These are phyloP conservation scores for Earliella scabrosa DNA, from an alignment of 1,284 basidiomycete species.

Conservation along the genomic window DNA sequence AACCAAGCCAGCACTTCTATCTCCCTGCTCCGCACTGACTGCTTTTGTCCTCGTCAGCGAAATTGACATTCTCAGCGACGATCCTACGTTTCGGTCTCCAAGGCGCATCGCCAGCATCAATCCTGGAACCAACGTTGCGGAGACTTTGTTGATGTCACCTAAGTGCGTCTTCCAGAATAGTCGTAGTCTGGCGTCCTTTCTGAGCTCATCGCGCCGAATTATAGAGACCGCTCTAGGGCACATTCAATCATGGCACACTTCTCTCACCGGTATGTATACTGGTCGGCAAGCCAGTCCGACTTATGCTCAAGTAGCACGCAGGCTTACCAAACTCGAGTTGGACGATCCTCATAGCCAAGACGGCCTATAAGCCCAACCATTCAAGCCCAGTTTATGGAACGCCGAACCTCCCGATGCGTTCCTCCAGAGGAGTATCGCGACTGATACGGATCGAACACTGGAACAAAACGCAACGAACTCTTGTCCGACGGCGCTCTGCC, in stretches of 20 bases:
- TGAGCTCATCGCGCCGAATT: neutral
- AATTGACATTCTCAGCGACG: neutral
- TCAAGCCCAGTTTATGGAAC: too few relatives aligned
- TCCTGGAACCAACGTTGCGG: neutral
- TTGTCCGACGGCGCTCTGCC: too few relatives aligned
- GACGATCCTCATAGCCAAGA: too few relatives aligned
- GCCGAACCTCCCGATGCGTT: neutral
- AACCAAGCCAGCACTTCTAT: too few relatives aligned
- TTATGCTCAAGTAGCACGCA: too few relatives aligned
- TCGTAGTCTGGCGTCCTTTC: neutral
- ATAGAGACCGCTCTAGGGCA: neutral
- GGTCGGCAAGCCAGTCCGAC: too few relatives aligned
- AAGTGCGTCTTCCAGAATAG: neutral
- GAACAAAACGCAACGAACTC: neutral
- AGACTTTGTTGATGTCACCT: neutral
- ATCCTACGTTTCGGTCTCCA: neutral
- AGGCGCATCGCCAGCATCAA: neutral
- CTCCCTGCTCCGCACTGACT: too few relatives aligned
- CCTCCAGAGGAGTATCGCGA: neutral
- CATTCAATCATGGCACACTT: neutral
- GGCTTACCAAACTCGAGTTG: too few relatives aligned
- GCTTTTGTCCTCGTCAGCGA: too few relatives aligned
- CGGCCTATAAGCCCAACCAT: too few relatives aligned
- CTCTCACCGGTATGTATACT: neutral
- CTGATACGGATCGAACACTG: neutral